phyloP scores from a whole-genome alignment of 2,329 filamentous ascomycete species.

The Ascochyta koolunga region DNA sequence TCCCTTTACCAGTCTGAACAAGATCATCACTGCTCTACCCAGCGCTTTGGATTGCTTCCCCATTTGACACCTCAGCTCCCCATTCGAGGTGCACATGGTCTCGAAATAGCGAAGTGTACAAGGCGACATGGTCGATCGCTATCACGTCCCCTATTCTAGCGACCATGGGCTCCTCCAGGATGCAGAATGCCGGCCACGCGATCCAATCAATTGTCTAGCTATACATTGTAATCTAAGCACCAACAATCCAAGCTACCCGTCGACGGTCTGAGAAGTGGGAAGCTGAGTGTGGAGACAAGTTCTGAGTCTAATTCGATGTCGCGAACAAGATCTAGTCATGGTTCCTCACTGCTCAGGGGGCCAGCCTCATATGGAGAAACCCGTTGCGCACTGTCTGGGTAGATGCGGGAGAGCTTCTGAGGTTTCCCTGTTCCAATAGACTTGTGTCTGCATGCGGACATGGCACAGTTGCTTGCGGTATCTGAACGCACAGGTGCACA shows the following conservation, averaged over 20 bases:
- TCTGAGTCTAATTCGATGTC: constrained; percentile 21
- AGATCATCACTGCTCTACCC: constrained; percentile 18
- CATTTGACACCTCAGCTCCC: constrained; percentile 15
- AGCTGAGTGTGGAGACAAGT: constrained; percentile 6
- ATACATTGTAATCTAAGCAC: neutral
- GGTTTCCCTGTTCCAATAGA: constrained; percentile 19
- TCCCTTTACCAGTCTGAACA: constrained; percentile 13
- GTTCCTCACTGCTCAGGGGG: constrained; percentile 1
- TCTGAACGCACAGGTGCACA: constrained; percentile 4
- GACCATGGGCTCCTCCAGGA: constrained; percentile 2
- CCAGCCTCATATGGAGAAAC: constrained; percentile 3
- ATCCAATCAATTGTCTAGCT: constrained; percentile 4
- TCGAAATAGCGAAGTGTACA: constrained; percentile 19
- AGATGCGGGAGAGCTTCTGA: neutral
- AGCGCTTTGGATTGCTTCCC: constrained; percentile 9
- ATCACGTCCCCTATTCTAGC: constrained; percentile 16
- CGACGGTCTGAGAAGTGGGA: constrained; percentile 6
- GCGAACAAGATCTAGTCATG: constrained; percentile 6
- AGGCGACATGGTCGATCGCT: constrained; percentile 17
- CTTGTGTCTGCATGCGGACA: constrained; percentile 17
- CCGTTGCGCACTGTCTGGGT: constrained; percentile 6
- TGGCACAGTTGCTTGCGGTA: constrained; percentile 4
- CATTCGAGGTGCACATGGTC: constrained; percentile 12
- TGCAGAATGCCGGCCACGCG: constrained; percentile 7
- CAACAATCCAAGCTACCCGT: constrained; percentile 8